Conservation (phyloP, 305 asterid species). For the Fraxinus albicans region DNA sequence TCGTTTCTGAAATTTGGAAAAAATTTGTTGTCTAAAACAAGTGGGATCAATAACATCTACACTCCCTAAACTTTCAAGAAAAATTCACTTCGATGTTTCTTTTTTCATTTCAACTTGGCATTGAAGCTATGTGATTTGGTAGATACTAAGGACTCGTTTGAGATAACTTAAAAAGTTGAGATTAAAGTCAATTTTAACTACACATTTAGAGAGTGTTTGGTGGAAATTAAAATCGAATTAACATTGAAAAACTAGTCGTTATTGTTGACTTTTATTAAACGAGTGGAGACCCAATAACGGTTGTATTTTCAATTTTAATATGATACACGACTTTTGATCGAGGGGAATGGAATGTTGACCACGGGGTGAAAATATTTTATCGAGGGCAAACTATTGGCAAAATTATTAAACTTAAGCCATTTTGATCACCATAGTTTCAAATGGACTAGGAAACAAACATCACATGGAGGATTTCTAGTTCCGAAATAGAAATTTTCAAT, state of each 20-base stretch:
- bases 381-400: not conserved
- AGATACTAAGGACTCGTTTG: not conserved
- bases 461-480: not conserved
- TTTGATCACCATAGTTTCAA: not conserved
- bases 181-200: no score
- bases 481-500: not conserved
- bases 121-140: not conserved
- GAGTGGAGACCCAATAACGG: no score
- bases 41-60: not conserved
- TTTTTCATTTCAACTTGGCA: not conserved
- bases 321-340: not conserved
- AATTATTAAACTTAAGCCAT: not conserved
- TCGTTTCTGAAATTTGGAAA: not conserved
- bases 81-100: not conserved
- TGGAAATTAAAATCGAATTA: no score
- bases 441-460: not conserved
- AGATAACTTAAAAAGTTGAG: not conserved
- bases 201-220: no score
- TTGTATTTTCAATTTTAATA: no score
- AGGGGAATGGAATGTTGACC: not conserved
- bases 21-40: not conserved
- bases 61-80: not conserved
- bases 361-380: not conserved
- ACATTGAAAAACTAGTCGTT: no score
- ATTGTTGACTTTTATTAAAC: no score